phyloP scores from a whole-genome alignment of 2,329 filamentous ascomycete genomes.

The Penicillium sp. region DNA sequence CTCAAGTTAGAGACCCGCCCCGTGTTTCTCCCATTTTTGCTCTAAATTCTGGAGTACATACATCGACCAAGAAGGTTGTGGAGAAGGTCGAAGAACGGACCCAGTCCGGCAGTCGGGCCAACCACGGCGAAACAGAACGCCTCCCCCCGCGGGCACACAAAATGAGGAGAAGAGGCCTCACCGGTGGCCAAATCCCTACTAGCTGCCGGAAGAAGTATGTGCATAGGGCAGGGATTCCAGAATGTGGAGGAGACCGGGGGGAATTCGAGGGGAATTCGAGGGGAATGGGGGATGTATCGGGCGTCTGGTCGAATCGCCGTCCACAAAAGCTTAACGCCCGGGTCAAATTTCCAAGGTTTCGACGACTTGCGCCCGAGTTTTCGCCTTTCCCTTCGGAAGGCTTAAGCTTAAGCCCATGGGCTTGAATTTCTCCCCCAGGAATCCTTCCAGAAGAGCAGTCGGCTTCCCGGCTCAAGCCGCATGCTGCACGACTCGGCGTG shows the following conservation, averaged over 20 bases:
- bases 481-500: slow-evolving; percentile 4
- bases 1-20: slow-evolving; percentile 6
- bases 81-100: slow-evolving; percentile 11
- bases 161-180: slow-evolving; percentile 7
- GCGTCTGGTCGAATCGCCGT: slow-evolving; percentile 11
- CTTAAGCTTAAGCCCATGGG: not conserved
- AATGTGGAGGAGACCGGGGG: slow-evolving; percentile 18
- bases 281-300: not conserved
- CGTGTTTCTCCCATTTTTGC: slow-evolving; percentile 4
- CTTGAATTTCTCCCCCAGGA: not conserved
- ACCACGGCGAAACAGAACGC: not conserved
- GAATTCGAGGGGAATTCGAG: slow-evolving; percentile 9
- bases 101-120: slow-evolving; percentile 2
- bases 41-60: slow-evolving; percentile 13
- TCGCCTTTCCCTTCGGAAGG: too few species aligned
- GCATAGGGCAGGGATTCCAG: slow-evolving; percentile 6
- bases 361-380: not conserved
- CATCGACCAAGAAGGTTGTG: slow-evolving; percentile 2
- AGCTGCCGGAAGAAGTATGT: slow-evolving; percentile 5
- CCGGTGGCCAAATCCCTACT: slow-evolving; percentile 13
- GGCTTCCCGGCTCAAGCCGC: slow-evolving; percentile 13
- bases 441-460: slow-evolving; percentile 17
- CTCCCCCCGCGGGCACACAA: not conserved
- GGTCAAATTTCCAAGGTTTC: not conserved
- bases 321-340: slow-evolving; percentile 7